A percentile compares a stretch with the other conserved stretches of the same genome.
Evolutionary conservation across 305 asterid genomes (phyloP).

Genomic region (Fraxinus baroniana): DNA sequence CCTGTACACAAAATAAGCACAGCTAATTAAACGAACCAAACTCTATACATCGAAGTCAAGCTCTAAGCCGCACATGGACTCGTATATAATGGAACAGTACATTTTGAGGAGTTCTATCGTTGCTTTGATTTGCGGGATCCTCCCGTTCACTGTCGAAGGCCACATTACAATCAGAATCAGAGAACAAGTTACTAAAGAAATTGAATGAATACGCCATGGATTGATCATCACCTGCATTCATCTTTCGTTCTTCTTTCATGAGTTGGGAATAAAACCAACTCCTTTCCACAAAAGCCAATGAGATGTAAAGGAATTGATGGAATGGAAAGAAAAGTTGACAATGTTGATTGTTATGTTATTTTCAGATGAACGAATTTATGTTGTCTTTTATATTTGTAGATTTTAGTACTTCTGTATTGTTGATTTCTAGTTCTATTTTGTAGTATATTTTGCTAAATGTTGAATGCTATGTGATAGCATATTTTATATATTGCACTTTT

Average conservation of each 20-base stretch:
- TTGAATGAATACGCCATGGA: background rate
- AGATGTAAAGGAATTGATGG: background rate
- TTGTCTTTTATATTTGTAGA: background rate
- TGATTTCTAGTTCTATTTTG: background rate
- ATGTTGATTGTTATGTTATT: background rate
- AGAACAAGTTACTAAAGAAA: background rate
- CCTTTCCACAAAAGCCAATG: background rate
- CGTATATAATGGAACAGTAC: background rate
- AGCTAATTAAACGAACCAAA: background rate
- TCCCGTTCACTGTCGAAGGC: background rate
- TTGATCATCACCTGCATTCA: background rate
- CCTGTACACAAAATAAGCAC: slow-evolving; percentile 12
- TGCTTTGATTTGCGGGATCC: background rate
- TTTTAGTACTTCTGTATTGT: background rate
- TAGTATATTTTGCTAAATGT: background rate
- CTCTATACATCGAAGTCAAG: background rate
- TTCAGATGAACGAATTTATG: background rate
- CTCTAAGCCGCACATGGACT: background rate
- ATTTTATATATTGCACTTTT: background rate
- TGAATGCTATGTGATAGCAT: background rate
- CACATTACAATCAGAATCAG: background rate
- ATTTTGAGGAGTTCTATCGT: background rate
- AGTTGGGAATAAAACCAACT: background rate
- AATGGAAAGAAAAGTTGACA: background rate
- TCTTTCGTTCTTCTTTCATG: background rate